Evolutionary conservation across 1,139 yeast species (phyloP), one percentile per base, ranked within the genome.

Genomic region (Debaryomyces sp.): DNA sequence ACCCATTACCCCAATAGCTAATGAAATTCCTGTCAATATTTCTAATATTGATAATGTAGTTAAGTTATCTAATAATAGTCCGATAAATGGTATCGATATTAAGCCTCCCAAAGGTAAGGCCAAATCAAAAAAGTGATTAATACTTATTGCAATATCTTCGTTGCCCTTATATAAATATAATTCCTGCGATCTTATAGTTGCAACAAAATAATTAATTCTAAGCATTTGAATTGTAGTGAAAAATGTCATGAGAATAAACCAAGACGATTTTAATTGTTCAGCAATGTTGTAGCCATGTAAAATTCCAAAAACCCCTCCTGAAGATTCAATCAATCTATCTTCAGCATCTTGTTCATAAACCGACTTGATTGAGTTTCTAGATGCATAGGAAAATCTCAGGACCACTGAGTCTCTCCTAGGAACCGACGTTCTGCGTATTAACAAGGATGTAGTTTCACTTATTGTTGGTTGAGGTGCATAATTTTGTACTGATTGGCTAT

Each of bases 41-140:
- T 67, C 60, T 48, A 91, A 70, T 0, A 84, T 82, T 0, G 78
- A 70, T 34, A 87, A 63, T 0, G 95, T 87, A 38, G 86, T 78
- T 51, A 86, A 67, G 62, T 86, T 85, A 64, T 92, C 97, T 48
- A 92, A 73, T 18, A 91, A 69, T n/a, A 85, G 54, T 0, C 97
- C 97, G 54, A 90, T 87, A 55, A 91, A 81, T 2, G 97, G 97
- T 50, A 91, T 89, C 0, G 96, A 85, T 39, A 85, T 55, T 13
- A 91, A 69, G 15, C 97, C 97, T 26, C 97, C 97, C 9, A 89
- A 63, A 1, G 98, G 97, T 53, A 92, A 75, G 0, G 95, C 94
- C 49, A 88, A 62, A 63, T 91, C 97, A 60, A 91, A 91, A 54
- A 88, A 85, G 49, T 82, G 81, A 63, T 89, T 89, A 49, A 91